These are phyloP conservation scores for Ganoderma meredithae DNA, from an alignment of 1,284 basidiomycete genomes.

Conservation along the genomic window DNA sequence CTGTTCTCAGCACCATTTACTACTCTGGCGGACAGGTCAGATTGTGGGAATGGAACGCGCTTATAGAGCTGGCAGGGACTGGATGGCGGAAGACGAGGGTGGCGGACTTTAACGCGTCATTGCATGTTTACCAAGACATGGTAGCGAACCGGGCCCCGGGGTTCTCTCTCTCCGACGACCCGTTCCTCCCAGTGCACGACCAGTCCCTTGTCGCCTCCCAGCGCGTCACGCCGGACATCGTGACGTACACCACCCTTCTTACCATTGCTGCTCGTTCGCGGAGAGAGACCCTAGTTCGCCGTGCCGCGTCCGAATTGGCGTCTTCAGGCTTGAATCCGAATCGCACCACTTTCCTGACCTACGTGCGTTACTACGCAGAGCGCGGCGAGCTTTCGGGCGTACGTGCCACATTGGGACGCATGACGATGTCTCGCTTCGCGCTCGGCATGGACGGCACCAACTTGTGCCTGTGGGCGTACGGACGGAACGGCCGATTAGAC, in stretches of 20 bases:
- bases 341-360: conserved; percentile 64
- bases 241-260: conserved; percentile 74
- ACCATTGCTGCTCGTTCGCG: conserved; percentile 64
- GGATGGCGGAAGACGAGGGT: conserved; percentile 64
- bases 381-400: conserved; percentile 58
- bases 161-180: conserved; percentile 42
- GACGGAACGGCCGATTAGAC: conserved; percentile 58
- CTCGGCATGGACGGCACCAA: conserved; percentile 71
- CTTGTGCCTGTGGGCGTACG: conserved; percentile 72
- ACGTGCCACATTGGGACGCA: conserved; percentile 58
- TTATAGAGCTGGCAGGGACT: conserved; percentile 72
- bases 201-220: conserved; percentile 16
- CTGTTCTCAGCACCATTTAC: conserved; percentile 65
- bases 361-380: conserved; percentile 63
- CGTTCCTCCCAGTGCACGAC: conserved; percentile 8
- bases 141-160: conserved; percentile 53
- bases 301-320: conserved; percentile 59
- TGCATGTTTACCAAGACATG: conserved; percentile 69
- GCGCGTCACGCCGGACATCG: conserved; percentile 58
- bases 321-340: conserved; percentile 61
- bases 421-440: conserved; percentile 57
- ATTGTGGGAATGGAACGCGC: conserved; percentile 75
- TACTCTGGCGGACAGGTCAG: conserved; percentile 57
- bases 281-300: conserved; percentile 52
- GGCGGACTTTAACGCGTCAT: conserved; percentile 65